Evolutionary conservation across 225 moss, liverwort and hornwort species (phyloP), one percentile per base, ranked within the genome.

Genomic region (Physcomitrellopsis africana): DNA sequence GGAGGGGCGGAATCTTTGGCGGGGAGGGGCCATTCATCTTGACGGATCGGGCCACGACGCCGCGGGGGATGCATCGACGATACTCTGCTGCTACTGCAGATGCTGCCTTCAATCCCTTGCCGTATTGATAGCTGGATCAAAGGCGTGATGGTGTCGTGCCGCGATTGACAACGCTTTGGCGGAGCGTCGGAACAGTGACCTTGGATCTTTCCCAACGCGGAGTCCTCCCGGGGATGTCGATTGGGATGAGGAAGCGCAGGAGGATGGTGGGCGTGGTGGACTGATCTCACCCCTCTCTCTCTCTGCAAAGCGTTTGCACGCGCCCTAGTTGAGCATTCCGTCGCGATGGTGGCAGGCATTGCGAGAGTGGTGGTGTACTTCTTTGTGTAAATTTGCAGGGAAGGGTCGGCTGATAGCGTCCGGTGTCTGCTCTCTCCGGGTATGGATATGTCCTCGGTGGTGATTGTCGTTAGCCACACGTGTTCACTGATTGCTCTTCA

Each of bases 371-470:
- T 37, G 32, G 32, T 37, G 32, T 37, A 7, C 4, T 37, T 37
- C 7, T 37, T 24, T 24, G 24, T 4, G 32, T 37, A 2, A 37
- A 37, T 37, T 37, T 2, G 32, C 32, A 37, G 32, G 5, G 32
- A 1, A 37, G 24, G 24, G 24, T 24, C 1, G 24, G 24, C 24
- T 17, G 5, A 11, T 23, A 23, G 60, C 20, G 67, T 67, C 7
- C 26, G 43, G 10, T 29, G 57, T 37, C 23, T 48, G 37, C 18
- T 37, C 56, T 69, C 69, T 37, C 32, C 51, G 51, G 59, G 80
- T 81, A 76, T 41, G 76, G 29, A 27, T 20, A 6, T 68, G 68
- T 67, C 73, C 42, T 52, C 51, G 29, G 44, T 73, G 68, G 32
- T 9, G 32, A n/a, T 18, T 47, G 67, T 7, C 26, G 67, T 37